Evolutionary conservation across 2,329 filamentous ascomycete species (phyloP), one percentile per base, ranked within the genome.

Genomic region (Aplosporella prunicola): DNA sequence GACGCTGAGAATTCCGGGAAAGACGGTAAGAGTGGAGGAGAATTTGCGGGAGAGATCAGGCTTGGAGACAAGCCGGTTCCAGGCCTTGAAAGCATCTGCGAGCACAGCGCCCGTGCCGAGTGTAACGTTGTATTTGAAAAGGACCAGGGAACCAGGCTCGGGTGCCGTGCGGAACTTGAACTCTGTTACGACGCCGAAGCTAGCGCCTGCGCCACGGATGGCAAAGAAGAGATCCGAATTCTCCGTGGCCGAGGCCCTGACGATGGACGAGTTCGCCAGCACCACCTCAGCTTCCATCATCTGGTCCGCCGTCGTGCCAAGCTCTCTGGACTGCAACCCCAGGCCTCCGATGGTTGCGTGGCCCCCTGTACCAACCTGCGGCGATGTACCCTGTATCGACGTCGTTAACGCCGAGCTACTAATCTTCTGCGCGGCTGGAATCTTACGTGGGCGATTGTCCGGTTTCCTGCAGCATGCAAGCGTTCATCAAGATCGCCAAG

Each of bases 381-480:
- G 54, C 23, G 51, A 55, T n/a, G 53, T 58, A 5, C 38, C 38
- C 26, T 40, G 31, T n/a, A n/a, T n/a, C n/a, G n/a, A n/a, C n/a
- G n/a, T n/a, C n/a, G n/a, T 25, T n/a, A 25, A 25, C 23, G 9
- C 23, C n/a, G n/a, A n/a, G 23, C 9, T 9, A 24, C 24, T 10
- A 9, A 13, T 43, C 58, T 54, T 44, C 64, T 62, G 57, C 62
- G 3, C 66, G 63, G 32, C 66, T 68, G 1, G 63, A 64, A 2
- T 6, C 20, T 4, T 20, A 71, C 70, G 33, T 74, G 68, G 7
- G 66, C 57, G 26, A 74, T 62, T 0, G 64, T 69, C 11, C 57
- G 55, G 2, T 51, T 51, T 5, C 54, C 57, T 14, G 55, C 53
- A 4, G 56, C 48, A 37, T 57, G 56, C 4, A 62, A 47, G 6